Conservation (phyloP, 2,329 filamentous ascomycete genomes). For the Pseudocercospora fijiensis region DNA sequence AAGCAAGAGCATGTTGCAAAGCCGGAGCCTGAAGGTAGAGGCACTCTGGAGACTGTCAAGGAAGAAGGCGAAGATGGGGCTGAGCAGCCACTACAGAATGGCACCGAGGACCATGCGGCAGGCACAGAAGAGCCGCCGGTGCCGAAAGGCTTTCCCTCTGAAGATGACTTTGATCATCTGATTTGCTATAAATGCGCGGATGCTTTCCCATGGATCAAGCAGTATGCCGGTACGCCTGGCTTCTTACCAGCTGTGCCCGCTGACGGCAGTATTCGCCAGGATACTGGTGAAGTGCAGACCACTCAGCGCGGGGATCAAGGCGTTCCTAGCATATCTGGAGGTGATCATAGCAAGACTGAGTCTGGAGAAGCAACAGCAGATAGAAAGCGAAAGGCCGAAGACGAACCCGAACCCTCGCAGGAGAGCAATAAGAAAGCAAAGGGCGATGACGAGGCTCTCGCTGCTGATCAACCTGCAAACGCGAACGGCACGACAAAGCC, state of each 20-base stretch:
- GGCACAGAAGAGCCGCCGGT: constrained; percentile 59
- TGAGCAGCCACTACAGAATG: constrained; percentile 23
- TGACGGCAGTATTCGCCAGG: constrained; percentile 5
- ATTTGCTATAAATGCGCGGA: constrained; percentile 93
- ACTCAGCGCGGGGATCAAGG: background rate
- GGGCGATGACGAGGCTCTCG: constrained; percentile 19
- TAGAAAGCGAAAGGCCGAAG: constrained; percentile 51
- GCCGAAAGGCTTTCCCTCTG: constrained; percentile 81
- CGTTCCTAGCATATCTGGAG: background rate
- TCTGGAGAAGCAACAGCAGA: background rate
- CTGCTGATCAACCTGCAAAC: background rate
- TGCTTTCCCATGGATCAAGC: constrained; percentile 85
- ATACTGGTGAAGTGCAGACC: background rate
- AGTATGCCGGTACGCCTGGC: constrained; percentile 74
- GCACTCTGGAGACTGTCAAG: constrained; percentile 30
- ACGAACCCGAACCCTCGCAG: constrained; percentile 34
- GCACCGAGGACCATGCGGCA: constrained; percentile 52
- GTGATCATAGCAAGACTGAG: background rate
- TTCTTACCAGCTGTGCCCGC: constrained; percentile 72
- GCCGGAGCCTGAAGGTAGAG: constrained; percentile 20
- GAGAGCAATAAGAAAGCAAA: constrained; percentile 33
- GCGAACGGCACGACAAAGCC: constrained; percentile 8
- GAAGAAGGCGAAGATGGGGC: constrained; percentile 38
- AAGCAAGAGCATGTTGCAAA: constrained; percentile 47
- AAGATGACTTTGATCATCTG: constrained; percentile 86